Conservation (phyloP, 2,329 filamentous ascomycete species). For the Fonsecaea pugnacius region DNA sequence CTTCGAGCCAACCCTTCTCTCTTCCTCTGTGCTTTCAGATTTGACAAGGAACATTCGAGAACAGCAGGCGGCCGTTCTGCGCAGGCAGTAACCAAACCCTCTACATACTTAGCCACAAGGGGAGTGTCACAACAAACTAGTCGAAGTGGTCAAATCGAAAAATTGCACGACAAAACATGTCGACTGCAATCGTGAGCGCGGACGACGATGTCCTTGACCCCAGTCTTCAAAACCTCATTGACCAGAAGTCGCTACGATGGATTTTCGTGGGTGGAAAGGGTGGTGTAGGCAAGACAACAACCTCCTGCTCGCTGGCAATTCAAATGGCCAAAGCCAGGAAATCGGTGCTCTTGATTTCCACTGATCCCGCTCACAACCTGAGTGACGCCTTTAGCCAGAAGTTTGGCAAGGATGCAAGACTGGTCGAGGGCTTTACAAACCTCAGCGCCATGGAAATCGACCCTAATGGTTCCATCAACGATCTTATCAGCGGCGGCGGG, state of each 20-base stretch:
- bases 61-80: not conserved
- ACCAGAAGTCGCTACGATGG: conserved; percentile 95
- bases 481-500: conserved; percentile 79
- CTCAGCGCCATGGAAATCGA: conserved; percentile 99
- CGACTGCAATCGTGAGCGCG: conserved; percentile 49
- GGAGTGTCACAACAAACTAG: not conserved
- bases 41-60: not conserved
- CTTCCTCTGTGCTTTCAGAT: not conserved
- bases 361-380: conserved; percentile 96
- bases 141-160: not conserved
- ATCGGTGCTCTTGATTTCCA: conserved; percentile 96
- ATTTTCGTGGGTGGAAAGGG: conserved; percentile 99
- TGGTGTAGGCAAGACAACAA: conserved; percentile 99
- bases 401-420: conserved; percentile 96
- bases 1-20: not conserved
- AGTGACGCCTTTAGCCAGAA: conserved; percentile 98
- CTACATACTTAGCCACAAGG: not conserved
- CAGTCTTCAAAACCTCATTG: conserved; percentile 88
- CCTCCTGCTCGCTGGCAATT: conserved; percentile 96
- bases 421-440: conserved; percentile 89
- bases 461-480: conserved; percentile 96
- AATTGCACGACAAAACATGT: conserved; percentile 34
- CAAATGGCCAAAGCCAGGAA: conserved; percentile 94
- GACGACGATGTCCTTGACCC: conserved; percentile 83
- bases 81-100: not conserved